Evolutionary conservation across 345 rosid genomes (phyloP), one percentile per base, ranked within the genome.

Genomic region (Cardamine chenopodiifolia): DNA sequence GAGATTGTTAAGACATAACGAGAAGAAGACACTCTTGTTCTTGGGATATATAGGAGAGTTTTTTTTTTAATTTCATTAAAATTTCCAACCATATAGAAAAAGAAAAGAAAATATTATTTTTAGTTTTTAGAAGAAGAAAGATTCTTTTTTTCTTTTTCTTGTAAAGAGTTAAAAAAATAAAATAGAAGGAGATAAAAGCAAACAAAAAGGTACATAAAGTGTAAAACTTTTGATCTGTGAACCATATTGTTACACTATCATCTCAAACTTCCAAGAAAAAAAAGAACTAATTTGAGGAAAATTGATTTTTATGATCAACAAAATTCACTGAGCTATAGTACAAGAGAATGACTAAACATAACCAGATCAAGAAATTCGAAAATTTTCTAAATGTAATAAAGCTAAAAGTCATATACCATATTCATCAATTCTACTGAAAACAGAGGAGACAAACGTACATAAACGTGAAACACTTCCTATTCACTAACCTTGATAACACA

Each of bases 401-500:
- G 45, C 7, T 34, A 67, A 26, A 34, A 65, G 12, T 29, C 19
- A 60, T 29, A 74, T 22, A 54, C 5, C 11, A 47, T 29, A 40
- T 4, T 37, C 9, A 37, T 56, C 1, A 26, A 44, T 66, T 55
- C 12, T 6, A 53, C 32, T 23, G 3, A n/a, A 50, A 74, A 74
- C 62, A 52, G 3, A 20, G 29, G 28, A 29, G 32, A 49, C 7
- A 57, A 37, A 61, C 47, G 62, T 60, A 75, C 74, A 61, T 28
- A 12, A 61, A 68, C 69, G 68, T 32, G 22, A 48, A 57, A 57
- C 58, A 66, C 31, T 66, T 31, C 8, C 57, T 64, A 37, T 31
- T 31, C 57, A 73, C 49, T 57, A 74, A 66, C 59, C 72, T 74
- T 47, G 40, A 70, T 57, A 32, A 18, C 29, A 70, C 15, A 17